A percentile compares a stretch with the other conserved stretches of the same genome.
These are phyloP conservation scores for Conoideocrella luteorostrata DNA, from an alignment of 2,329 filamentous ascomycete genomes.

Conservation along the genomic window DNA sequence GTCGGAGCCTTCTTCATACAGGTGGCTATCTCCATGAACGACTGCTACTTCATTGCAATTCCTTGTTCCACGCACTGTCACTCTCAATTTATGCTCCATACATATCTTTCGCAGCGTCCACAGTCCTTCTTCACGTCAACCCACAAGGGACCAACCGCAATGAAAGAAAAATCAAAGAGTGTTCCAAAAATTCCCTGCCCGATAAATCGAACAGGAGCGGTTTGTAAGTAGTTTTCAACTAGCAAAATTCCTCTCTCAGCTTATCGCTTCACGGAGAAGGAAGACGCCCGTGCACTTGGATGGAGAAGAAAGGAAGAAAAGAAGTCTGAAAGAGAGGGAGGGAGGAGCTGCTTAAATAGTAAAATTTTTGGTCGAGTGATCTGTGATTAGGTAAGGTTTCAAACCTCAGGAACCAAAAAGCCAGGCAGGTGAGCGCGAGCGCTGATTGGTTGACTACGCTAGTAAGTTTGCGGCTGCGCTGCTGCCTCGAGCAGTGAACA, in stretches of 20 bases:
- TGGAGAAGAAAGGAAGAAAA: slow-evolving; percentile 41
- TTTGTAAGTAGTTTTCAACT: slow-evolving; percentile 79
- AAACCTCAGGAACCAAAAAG: neutral
- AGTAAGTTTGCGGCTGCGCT: neutral
- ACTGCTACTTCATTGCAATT: no score
- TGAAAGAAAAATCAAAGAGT: slow-evolving; percentile 33
- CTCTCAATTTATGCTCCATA: no score
- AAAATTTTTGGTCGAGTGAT: neutral
- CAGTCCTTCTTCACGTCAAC: slow-evolving; percentile 33
- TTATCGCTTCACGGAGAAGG: slow-evolving; percentile 55
- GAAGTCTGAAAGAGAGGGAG: slow-evolving; percentile 20
- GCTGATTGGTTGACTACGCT: slow-evolving; percentile 1
- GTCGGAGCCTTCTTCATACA: no score
- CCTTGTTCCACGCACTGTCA: no score
- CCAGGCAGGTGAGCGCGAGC: neutral
- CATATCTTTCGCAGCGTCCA: no score
- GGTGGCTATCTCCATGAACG: no score
- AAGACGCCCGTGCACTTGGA: slow-evolving; percentile 64
- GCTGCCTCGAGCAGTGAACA: neutral
- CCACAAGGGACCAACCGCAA: slow-evolving; percentile 28
- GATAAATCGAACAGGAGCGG: slow-evolving; percentile 61
- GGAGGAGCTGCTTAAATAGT: slow-evolving; percentile 27
- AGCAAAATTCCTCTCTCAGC: slow-evolving; percentile 78
- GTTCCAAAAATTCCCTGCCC: slow-evolving; percentile 69
- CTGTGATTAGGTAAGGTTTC: slow-evolving; percentile 9